Evolutionary conservation across 2,329 filamentous ascomycete species (phyloP).

Genomic region (Teratosphaeria nubilosa): DNA sequence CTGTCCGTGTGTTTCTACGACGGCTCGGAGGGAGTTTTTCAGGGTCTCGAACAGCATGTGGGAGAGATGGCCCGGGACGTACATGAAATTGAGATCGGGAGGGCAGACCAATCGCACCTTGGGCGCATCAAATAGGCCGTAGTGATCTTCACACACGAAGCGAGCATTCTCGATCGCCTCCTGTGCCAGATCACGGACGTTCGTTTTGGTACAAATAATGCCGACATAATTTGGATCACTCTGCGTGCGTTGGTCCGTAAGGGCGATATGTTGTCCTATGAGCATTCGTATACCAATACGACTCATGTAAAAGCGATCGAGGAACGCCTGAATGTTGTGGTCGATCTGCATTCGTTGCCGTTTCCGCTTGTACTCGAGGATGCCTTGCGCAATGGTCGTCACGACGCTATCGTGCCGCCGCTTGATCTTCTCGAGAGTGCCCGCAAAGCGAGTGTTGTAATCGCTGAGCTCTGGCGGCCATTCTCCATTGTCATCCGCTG

Average conservation of each 20-base stretch:
- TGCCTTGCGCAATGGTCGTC: conserved; percentile 94
- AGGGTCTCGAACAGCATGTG: conserved; percentile 99
- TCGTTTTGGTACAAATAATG: conserved; percentile 98
- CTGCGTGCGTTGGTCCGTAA: conserved; percentile 85
- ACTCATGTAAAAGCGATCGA: conserved; percentile 99
- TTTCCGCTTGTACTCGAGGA: conserved; percentile 94
- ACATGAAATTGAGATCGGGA: conserved; percentile 88
- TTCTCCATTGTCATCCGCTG: conserved; percentile 74
- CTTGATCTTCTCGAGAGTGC: conserved; percentile 89
- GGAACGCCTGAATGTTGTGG: conserved; percentile 90
- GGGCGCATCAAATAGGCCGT: conserved; percentile 91
- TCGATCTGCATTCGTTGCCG: conserved; percentile 97
- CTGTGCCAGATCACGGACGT: conserved; percentile 85
- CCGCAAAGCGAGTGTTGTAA: conserved; percentile 85
- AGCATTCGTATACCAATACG: conserved; percentile 98
- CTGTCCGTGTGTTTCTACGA: conserved; percentile 88
- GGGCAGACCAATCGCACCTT: conserved; percentile 96
- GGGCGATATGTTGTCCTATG: conserved; percentile 93
- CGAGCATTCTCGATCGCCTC: conserved; percentile 97
- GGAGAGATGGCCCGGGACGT: conserved; percentile 94
- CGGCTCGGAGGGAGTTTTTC: conserved; percentile 94
- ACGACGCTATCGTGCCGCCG: conserved; percentile 92
- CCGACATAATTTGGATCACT: conserved; percentile 91
- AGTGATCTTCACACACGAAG: conserved; percentile 99
- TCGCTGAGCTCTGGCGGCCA: conserved; percentile 93